Percentiles rank a stretch among this genome's conserved stretches.
phyloP scores from a whole-genome alignment of 257 asterid genomes.

The Striga asiatica region DNA sequence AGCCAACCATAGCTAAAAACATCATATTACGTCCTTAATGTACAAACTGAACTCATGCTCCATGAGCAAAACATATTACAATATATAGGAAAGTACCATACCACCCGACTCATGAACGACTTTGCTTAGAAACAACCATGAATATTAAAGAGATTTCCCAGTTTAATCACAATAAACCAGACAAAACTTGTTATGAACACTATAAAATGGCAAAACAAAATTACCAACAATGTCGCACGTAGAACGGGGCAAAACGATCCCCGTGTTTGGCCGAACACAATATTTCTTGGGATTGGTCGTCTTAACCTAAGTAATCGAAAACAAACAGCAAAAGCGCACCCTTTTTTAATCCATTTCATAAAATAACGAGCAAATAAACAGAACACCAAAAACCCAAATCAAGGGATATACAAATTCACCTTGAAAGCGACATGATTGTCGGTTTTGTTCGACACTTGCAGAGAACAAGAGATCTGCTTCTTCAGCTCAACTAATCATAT shows the following conservation, averaged over 20 bases:
- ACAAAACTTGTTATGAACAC: no score
- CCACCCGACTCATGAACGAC: no score
- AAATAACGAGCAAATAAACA: background rate
- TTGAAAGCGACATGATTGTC: conserved; percentile 31
- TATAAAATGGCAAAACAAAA: no score
- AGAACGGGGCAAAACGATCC: conserved; percentile 27
- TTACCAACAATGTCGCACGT: conserved; percentile 24
- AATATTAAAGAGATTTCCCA: background rate
- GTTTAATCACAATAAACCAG: no score
- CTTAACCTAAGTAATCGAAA: conserved; percentile 20
- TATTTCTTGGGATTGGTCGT: conserved; percentile 31
- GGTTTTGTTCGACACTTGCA: conserved; percentile 33
- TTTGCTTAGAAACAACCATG: no score
- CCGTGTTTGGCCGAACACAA: conserved; percentile 29
- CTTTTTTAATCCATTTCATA: background rate
- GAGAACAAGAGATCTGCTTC: conserved; percentile 39
- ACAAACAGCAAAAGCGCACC: background rate
- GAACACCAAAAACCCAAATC: no score
- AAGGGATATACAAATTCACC: no score
- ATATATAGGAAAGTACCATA: background rate
- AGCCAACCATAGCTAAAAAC: background rate
- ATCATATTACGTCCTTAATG: background rate
- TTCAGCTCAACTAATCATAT: conserved; percentile 30
- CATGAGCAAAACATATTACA: background rate
- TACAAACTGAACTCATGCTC: background rate